Percentiles rank a stretch among this genome's conserved stretches.
phyloP scores from a whole-genome alignment of 2,329 filamentous ascomycete genomes.

The Biscogniauxia sp. region DNA sequence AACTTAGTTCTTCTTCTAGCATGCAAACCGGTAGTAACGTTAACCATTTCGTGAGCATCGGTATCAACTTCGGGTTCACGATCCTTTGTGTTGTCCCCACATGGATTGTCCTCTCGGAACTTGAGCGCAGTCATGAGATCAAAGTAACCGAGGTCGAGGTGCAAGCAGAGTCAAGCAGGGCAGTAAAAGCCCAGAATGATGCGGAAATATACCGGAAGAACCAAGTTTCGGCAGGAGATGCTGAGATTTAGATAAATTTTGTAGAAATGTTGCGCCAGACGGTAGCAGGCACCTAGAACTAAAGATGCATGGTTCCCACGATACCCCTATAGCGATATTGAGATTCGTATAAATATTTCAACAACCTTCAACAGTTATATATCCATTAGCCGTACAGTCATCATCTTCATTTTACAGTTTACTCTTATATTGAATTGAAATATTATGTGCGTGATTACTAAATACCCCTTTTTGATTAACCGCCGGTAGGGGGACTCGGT shows the following conservation, averaged over 20 bases:
- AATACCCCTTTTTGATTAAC: too few species aligned
- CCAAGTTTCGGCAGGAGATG: background rate
- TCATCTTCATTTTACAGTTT: too few species aligned
- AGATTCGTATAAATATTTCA: background rate
- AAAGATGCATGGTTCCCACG: background rate
- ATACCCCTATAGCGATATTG: background rate
- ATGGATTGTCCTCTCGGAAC: conserved; percentile 31
- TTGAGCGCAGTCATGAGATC: conserved; percentile 30
- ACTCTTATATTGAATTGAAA: too few species aligned
- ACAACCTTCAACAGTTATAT: background rate
- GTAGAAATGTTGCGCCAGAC: background rate
- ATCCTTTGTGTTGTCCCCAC: conserved; percentile 30
- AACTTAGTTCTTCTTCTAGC: conserved; percentile 11
- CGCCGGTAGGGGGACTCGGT: too few species aligned
- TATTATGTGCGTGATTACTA: too few species aligned
- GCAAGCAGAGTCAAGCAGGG: conserved; percentile 3
- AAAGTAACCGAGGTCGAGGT: conserved; percentile 17
- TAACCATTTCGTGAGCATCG: conserved; percentile 34
- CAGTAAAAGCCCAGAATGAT: background rate
- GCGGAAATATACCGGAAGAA: background rate
- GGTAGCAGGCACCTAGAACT: background rate
- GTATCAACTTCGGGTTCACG: conserved; percentile 31
- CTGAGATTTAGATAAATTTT: background rate
- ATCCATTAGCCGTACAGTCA: too few species aligned
- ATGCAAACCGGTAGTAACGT: conserved; percentile 33